phyloP scores from a whole-genome alignment of 768 basidiomycete genomes.

The Strobilomyces dryophilus region DNA sequence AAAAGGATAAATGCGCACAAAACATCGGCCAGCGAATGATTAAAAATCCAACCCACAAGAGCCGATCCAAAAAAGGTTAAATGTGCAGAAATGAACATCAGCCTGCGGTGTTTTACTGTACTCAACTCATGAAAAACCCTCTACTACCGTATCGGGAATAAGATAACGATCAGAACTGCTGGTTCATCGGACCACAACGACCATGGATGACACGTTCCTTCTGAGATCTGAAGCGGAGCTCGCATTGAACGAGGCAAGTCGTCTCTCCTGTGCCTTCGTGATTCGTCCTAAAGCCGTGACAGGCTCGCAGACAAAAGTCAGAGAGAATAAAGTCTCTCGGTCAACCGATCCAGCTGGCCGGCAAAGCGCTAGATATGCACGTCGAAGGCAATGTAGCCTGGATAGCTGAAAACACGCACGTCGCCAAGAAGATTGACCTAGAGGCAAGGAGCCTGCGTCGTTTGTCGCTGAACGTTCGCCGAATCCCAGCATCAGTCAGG shows the following conservation, averaged over 20 bases:
- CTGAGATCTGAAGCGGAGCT: constrained; percentile 32
- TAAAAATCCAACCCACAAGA: no score
- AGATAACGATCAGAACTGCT: no score
- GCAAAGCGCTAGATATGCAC: constrained; percentile 70
- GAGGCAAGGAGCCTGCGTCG: constrained; percentile 46
- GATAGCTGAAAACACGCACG: constrained; percentile 84
- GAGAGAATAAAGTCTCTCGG: constrained; percentile 69
- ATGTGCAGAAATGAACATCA: no score
- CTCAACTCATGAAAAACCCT: no score
- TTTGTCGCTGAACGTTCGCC: constrained; percentile 5
- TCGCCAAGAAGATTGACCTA: constrained; percentile 69
- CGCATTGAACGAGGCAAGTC: constrained; percentile 25
- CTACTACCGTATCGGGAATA: no score
- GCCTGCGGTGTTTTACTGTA: no score
- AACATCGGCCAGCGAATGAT: no score
- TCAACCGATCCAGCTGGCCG: constrained; percentile 69
- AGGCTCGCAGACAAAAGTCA: constrained; percentile 75
- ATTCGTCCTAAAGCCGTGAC: constrained; percentile 4
- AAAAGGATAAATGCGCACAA: no score
- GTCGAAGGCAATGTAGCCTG: constrained; percentile 67
- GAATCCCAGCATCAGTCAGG: constrained; percentile 56
- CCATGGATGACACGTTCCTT: constrained; percentile 27
- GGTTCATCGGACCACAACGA: no score
- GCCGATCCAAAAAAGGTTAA: no score
- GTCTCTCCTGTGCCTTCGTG: background rate